These are phyloP conservation scores for Parascedosporium putredinis DNA, from an alignment of 2,329 filamentous ascomycete genomes.

Conservation along the genomic window DNA sequence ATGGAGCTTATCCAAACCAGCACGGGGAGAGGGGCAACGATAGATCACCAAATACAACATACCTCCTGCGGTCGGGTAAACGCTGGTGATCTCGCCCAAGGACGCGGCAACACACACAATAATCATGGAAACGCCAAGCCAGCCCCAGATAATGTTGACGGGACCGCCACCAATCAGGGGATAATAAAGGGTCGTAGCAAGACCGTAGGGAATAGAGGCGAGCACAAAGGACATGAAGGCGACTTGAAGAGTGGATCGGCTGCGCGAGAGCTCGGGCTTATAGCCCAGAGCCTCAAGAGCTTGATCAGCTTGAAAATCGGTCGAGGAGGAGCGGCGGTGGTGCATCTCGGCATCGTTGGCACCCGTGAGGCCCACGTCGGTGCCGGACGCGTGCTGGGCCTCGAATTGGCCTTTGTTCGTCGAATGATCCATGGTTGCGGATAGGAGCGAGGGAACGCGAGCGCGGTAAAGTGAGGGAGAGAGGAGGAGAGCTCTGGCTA, in stretches of 20 bases:
- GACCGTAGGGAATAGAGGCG: constrained; percentile 63
- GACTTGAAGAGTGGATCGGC: constrained; percentile 57
- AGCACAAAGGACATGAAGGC: constrained; percentile 71
- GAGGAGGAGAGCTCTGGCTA: background rate
- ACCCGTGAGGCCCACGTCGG: background rate
- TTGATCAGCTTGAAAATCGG: constrained; percentile 44
- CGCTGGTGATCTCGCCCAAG: constrained; percentile 63
- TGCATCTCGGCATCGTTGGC: background rate
- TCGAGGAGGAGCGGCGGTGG: constrained; percentile 7
- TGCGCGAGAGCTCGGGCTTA: constrained; percentile 53
- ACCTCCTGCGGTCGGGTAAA: constrained; percentile 67
- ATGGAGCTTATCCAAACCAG: no score
- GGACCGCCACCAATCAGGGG: constrained; percentile 57
- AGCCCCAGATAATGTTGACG: constrained; percentile 63
- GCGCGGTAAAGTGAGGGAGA: background rate
- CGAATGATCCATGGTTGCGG: background rate
- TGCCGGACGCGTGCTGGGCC: background rate
- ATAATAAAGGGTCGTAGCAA: constrained; percentile 60
- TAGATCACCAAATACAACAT: no score
- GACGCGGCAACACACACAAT: constrained; percentile 62
- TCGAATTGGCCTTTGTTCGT: background rate
- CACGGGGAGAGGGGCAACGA: no score
- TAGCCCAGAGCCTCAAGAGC: constrained; percentile 55
- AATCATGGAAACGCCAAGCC: constrained; percentile 57
- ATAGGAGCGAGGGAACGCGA: background rate